Conservation (phyloP, 495 filamentous ascomycete species). For the Immersiella caudata region DNA sequence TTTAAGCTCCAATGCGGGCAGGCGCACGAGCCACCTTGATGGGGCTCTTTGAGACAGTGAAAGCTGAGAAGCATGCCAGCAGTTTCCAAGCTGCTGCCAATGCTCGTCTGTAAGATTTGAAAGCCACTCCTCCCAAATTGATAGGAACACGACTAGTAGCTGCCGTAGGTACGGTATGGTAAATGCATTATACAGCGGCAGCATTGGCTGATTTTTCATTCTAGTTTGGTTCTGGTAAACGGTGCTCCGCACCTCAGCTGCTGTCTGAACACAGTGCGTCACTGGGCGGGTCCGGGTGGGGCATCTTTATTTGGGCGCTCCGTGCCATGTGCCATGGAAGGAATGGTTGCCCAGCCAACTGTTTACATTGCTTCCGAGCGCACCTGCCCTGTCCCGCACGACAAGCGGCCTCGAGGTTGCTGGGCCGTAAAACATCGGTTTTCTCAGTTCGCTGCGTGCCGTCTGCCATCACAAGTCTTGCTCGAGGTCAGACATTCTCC, state of each 20-base stretch:
- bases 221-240: too few relatives aligned
- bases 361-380: constrained; percentile 33
- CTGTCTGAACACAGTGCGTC: neutral
- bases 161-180: too few relatives aligned
- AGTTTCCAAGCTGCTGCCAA: too few relatives aligned
- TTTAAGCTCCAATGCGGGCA: neutral
- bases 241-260: too few relatives aligned
- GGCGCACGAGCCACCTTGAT: constrained; percentile 2
- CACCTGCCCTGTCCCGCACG: constrained; percentile 6
- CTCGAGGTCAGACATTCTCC: constrained; percentile 8
- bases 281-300: neutral
- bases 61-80: neutral
- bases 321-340: constrained; percentile 30
- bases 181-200: too few relatives aligned
- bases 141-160: too few relatives aligned
- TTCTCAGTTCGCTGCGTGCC: neutral
- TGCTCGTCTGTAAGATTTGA: neutral
- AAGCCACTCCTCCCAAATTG: too few relatives aligned
- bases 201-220: too few relatives aligned
- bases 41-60: constrained; percentile 6
- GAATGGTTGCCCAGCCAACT: constrained; percentile 39
- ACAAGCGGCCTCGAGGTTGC: neutral
- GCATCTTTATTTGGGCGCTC: constrained; percentile 24
- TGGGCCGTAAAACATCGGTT: neutral
- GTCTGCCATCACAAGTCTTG: neutral